Evolutionary conservation across 2,329 filamentous ascomycete genomes (phyloP).

Genomic region (Diplodia sapinea): DNA sequence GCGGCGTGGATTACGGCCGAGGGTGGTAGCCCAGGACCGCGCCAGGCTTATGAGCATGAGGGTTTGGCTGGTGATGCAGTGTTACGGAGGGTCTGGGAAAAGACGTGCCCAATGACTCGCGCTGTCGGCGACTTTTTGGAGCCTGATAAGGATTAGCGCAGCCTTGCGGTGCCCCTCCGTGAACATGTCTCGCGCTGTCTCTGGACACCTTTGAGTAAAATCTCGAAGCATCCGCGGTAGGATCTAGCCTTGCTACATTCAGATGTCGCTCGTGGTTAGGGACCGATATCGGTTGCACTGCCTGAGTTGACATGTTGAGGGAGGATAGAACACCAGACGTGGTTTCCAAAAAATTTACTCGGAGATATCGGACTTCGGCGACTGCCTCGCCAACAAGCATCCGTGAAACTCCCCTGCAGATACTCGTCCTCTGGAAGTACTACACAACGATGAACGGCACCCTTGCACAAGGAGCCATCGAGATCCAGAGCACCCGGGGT

Average conservation of each 20-base stretch:
- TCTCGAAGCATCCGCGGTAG: background rate
- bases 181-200: background rate
- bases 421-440: too few relatives aligned
- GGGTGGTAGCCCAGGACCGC: slow-evolving; percentile 21
- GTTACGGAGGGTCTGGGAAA: slow-evolving; percentile 15
- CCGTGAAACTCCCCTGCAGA: background rate
- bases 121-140: slow-evolving; percentile 16
- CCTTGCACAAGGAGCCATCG: too few relatives aligned
- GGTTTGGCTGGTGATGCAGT: background rate
- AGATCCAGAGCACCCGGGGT: too few relatives aligned
- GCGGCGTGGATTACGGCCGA: slow-evolving; percentile 5
- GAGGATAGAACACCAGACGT: background rate
- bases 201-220: background rate
- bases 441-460: too few relatives aligned
- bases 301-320: background rate
- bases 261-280: too few relatives aligned
- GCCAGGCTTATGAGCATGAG: slow-evolving; percentile 31
- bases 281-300: too few relatives aligned
- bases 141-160: background rate
- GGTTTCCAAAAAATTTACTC: background rate
- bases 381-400: background rate
- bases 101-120: slow-evolving; percentile 19
- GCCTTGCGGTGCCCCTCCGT: background rate
- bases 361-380: slow-evolving; percentile 16
- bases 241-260: too few relatives aligned